phyloP scores from a whole-genome alignment of 306 rosid genomes.

The Gillenia trifoliata region DNA sequence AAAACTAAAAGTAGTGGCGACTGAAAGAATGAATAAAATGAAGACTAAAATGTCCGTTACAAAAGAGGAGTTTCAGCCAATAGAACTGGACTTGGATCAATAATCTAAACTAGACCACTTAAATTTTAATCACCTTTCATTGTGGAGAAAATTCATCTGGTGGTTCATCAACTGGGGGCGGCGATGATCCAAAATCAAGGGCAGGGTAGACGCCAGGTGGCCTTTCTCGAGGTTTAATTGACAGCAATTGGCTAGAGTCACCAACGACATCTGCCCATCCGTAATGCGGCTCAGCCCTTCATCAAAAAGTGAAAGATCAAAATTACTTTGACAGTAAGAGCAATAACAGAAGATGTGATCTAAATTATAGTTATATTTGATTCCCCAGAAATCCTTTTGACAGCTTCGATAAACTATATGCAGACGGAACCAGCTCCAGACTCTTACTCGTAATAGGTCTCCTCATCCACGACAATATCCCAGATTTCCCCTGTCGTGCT shows the following conservation, averaged over 20 bases:
- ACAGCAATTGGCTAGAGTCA: conserved; percentile 79
- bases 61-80: conserved; percentile 22
- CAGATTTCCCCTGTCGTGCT: conserved; percentile 96
- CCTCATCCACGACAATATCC: conserved; percentile 93
- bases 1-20: conserved; percentile 4
- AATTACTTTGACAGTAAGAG: background rate
- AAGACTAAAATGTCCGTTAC: conserved; percentile 22
- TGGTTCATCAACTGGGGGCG: conserved; percentile 35
- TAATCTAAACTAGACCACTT: conserved; percentile 15
- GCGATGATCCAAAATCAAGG: conserved; percentile 57
- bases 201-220: conserved; percentile 80
- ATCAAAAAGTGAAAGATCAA: conserved; percentile 9
- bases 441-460: conserved; percentile 86
- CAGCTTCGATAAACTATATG: background rate
- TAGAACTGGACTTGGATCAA: conserved; percentile 16
- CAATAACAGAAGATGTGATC: background rate
- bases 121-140: conserved; percentile 25
- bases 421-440: background rate
- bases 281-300: conserved; percentile 92
- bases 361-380: background rate
- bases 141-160: conserved; percentile 46
- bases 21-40: conserved; percentile 68
- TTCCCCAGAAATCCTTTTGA: background rate
- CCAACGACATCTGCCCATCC: conserved; percentile 99
- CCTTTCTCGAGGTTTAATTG: conserved; percentile 71